A percentile compares a stretch with the other conserved stretches of the same genome.
These are phyloP conservation scores for Annulohypoxylon nitens DNA, from an alignment of 495 filamentous ascomycete genomes.

Conservation along the genomic window DNA sequence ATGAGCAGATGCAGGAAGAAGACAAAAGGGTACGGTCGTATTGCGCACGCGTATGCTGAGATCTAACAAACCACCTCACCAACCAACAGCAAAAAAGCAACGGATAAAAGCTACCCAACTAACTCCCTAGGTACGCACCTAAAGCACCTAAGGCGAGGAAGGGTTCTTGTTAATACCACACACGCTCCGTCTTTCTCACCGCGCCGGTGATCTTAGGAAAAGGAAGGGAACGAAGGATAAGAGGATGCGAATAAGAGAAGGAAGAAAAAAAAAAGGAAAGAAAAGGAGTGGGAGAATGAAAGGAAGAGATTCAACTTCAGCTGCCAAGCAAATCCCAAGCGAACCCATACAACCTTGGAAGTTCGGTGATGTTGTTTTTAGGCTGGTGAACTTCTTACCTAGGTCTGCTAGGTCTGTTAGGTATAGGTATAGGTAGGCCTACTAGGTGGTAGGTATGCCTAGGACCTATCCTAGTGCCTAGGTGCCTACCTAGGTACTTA, in stretches of 20 bases:
- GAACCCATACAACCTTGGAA: not conserved
- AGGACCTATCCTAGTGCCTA: too few relatives aligned
- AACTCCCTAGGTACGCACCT: not conserved
- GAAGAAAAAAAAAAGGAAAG: not conserved
- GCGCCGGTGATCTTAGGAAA: not conserved
- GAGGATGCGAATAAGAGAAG: not conserved
- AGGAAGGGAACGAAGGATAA: not conserved
- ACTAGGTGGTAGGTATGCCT: not conserved
- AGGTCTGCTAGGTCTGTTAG: too few relatives aligned
- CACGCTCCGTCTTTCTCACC: too few relatives aligned
- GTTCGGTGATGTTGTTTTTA: not conserved
- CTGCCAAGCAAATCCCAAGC: slow-evolving; percentile 14
- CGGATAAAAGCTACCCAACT: not conserved
- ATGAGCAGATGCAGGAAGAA: slow-evolving; percentile 8
- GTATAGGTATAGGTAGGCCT: not conserved
- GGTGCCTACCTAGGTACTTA: too few relatives aligned
- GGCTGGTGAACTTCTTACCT: not conserved
- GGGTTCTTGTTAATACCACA: too few relatives aligned
- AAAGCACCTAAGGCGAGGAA: not conserved
- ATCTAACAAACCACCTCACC: not conserved
- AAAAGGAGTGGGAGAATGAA: not conserved
- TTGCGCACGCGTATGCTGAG: slow-evolving; percentile 18
- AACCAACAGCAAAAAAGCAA: slow-evolving; percentile 1
- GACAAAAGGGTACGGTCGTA: slow-evolving; percentile 14
- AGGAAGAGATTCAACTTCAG: slow-evolving; percentile 5